Conservation (phyloP, 768 basidiomycete species). For the Suillus luteus region DNA sequence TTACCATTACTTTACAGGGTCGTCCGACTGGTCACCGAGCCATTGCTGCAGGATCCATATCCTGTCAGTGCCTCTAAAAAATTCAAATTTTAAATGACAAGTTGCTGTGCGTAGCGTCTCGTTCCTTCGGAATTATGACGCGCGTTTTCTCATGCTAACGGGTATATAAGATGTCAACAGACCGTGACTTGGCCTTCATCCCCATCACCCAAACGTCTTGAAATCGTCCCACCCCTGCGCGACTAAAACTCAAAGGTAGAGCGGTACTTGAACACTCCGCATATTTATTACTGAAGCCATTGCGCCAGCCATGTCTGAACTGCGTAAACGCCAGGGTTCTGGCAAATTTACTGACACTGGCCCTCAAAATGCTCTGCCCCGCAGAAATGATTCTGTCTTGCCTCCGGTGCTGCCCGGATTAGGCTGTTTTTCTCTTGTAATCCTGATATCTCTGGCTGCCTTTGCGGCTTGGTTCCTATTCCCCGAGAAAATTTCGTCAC, state of each 20-base stretch:
- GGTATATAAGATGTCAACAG: neutral
- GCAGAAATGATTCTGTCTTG: neutral
- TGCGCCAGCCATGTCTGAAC: slow-evolving; percentile 10
- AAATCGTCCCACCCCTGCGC: neutral
- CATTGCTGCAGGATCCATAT: neutral
- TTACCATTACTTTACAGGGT: neutral
- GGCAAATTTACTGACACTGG: neutral
- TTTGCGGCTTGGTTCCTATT: slow-evolving; percentile 17
- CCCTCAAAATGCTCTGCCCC: neutral
- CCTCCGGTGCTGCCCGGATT: neutral
- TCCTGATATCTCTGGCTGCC: slow-evolving; percentile 16
- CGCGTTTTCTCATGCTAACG: neutral
- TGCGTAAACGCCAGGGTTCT: slow-evolving; percentile 17
- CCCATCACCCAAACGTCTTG: neutral
- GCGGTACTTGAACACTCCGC: neutral
- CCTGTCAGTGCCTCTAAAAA: neutral
- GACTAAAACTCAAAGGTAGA: neutral
- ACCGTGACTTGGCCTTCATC: neutral
- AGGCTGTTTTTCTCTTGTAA: neutral
- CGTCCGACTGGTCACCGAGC: too few relatives aligned
- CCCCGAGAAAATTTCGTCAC: slow-evolving; percentile 6
- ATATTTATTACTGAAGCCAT: neutral
- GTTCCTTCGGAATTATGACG: neutral
- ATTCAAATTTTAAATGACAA: neutral
- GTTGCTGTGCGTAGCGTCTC: neutral